Conservation (phyloP, 805 yeast species). For the Candida awuae region DNA sequence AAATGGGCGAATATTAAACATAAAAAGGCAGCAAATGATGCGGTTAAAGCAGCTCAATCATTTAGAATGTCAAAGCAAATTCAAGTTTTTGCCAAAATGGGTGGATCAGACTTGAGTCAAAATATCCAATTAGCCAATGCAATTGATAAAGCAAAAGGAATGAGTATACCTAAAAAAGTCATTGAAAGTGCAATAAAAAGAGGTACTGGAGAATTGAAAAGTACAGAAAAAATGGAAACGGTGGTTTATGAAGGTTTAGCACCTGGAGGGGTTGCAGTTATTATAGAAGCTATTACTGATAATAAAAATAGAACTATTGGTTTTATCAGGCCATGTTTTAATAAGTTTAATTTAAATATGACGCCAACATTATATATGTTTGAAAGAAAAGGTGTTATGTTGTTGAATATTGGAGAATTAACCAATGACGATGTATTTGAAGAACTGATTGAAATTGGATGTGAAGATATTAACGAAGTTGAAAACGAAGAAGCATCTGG, state of each 20-base stretch:
- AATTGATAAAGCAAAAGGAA: slow-evolving; percentile 67
- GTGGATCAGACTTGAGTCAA: slow-evolving; percentile 53
- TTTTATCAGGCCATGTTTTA: slow-evolving; percentile 64
- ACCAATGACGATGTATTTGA: slow-evolving; percentile 65
- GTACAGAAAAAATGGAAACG: slow-evolving; percentile 37
- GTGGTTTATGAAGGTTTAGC: slow-evolving; percentile 84
- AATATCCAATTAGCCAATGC: slow-evolving; percentile 60
- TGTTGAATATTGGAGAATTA: slow-evolving; percentile 35
- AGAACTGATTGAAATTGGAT: slow-evolving; percentile 65
- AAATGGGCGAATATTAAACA: slow-evolving; percentile 96
- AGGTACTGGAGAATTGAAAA: slow-evolving; percentile 61
- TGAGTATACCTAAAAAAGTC: slow-evolving; percentile 74
- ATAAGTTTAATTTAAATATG: slow-evolving; percentile 53
- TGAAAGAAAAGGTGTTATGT: slow-evolving; percentile 66
- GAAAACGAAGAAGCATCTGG: slow-evolving; percentile 13
- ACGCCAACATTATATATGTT: slow-evolving; percentile 76
- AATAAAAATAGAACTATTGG: slow-evolving; percentile 79
- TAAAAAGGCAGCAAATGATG: slow-evolving; percentile 89
- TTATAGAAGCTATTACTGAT: slow-evolving; percentile 83
- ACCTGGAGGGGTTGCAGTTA: slow-evolving; percentile 83
- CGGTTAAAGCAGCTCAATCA: slow-evolving; percentile 59
- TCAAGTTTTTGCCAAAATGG: slow-evolving; percentile 68
- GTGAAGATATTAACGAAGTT: slow-evolving; percentile 52
- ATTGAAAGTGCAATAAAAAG: slow-evolving; percentile 83
- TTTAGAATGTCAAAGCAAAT: slow-evolving; percentile 68